These are phyloP conservation scores for Lathyrus oleraceus DNA, from an alignment of 306 rosid species.

Conservation along the genomic window DNA sequence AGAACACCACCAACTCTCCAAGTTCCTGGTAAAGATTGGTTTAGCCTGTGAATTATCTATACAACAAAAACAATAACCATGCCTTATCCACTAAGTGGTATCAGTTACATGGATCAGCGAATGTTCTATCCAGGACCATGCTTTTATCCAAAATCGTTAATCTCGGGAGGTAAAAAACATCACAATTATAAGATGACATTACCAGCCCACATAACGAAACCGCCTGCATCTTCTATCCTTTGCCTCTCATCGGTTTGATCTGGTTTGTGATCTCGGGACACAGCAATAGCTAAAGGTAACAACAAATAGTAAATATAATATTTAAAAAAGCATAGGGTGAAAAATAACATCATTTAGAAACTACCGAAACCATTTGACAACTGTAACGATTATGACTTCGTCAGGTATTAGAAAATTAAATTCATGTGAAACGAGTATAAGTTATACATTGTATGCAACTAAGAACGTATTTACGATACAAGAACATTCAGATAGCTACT, in stretches of 20 bases:
- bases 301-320: conserved; percentile 13
- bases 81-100: no score
- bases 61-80: no score
- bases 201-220: conserved; percentile 99
- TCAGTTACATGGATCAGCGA: no score
- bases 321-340: background rate
- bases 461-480: background rate
- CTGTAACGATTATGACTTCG: background rate
- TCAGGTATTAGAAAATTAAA: conserved; percentile 11
- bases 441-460: background rate
- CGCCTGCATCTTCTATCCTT: conserved; percentile 94
- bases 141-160: no score
- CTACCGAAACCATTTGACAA: no score
- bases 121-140: no score
- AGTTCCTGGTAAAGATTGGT: conserved; percentile 64
- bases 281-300: conserved; percentile 80
- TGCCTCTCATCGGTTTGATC: conserved; percentile 96
- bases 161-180: no score
- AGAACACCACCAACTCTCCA: conserved; percentile 99
- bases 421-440: background rate
- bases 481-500: background rate
- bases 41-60: conserved; percentile 7
- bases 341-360: no score
- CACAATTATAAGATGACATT: conserved; percentile 19
- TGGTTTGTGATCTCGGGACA: conserved; percentile 99